Evolutionary conservation across 192 early-diverging fungal genomes (phyloP), one percentile per base, ranked within the genome.

Genomic region (Coemansia sp.): DNA sequence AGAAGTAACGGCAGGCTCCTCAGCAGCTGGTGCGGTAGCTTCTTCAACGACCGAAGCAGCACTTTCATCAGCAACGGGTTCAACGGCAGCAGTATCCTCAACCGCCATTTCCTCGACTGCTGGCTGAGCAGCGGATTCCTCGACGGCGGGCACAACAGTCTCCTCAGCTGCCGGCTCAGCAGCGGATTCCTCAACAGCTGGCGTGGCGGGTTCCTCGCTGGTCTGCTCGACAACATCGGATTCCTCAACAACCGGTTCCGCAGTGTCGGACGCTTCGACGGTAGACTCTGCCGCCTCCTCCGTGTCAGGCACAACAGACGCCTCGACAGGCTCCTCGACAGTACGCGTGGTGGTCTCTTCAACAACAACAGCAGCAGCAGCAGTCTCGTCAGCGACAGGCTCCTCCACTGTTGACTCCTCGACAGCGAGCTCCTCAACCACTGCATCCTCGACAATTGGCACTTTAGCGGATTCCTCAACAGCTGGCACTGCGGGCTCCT

Each of bases 41-140:
- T 49, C 58, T 14, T 56, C 54, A 38, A 19, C 54, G n/a, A 38
- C 42, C 4, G 51, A 32, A 43, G 10, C 56, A 3, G 56, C 23
- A 8, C 35, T 12, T 18, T 46, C 56, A 16, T 48, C 54, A 24
- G 27, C 54, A 25, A 27, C 40, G 1, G 56, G 43, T 43, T 33
- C 56, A 2, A 50, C 54, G 32, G 46, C 43, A 31, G 23, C 38
- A 16, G 30, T 31, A 31, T 31, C 8, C 30, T 31, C 4, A 14
- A 5, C 25, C 8, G 22, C 21, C 5, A 14, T 6, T 14, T 14
- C n/a, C 28, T 28, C 35, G n/a, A 25, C 27, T 4, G 6, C 40
- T 29, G 31, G 8, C 5, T 32, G 11, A 19, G 18, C 16, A 2
- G 14, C 55, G 2, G 38, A 1, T 7, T 33, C 45, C 19, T 65